Evolutionary conservation across 371 early-diverging fungal species (phyloP).

Genomic region (Encephalitozoon hellem): DNA sequence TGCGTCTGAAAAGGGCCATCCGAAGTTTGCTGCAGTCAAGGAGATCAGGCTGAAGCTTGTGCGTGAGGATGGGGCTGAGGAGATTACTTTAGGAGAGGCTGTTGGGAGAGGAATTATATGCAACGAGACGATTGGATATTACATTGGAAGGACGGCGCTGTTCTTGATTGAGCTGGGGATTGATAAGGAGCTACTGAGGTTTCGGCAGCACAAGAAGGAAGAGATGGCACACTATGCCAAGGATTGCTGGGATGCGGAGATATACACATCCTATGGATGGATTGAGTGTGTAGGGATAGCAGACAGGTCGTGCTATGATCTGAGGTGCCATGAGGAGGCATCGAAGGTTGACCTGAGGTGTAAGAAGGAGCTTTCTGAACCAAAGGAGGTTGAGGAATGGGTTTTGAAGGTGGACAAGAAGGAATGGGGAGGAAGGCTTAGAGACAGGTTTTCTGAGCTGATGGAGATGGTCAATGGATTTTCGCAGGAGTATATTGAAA

Average conservation of each 20-base stretch:
- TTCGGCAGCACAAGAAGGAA: constrained; percentile 96
- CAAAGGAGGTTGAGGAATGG: constrained; percentile 56
- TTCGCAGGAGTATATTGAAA: constrained; percentile 36
- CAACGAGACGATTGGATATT: constrained; percentile 95
- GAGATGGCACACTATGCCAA: constrained; percentile 99
- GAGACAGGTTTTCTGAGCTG: constrained; percentile 37
- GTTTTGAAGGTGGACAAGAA: constrained; percentile 63
- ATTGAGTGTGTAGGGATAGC: constrained; percentile 99
- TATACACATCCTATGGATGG: constrained; percentile 72
- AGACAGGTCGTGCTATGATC: constrained; percentile 92
- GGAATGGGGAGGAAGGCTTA: constrained; percentile 64
- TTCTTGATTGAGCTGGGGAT: constrained; percentile 89
- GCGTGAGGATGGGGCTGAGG: constrained; percentile 55
- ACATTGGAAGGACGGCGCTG: constrained; percentile 80
- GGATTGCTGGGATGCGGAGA: constrained; percentile 69
- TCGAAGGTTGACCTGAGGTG: constrained; percentile 84
- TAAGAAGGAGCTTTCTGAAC: constrained; percentile 74
- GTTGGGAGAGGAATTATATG: constrained; percentile 74
- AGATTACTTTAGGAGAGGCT: constrained; percentile 82
- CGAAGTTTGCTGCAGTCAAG: constrained; percentile 74
- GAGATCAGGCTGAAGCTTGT: constrained; percentile 69
- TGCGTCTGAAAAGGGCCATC: constrained; percentile 79
- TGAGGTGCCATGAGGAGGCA: constrained; percentile 76
- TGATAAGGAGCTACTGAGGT: constrained; percentile 72
- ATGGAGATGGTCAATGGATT: constrained; percentile 29